Percentiles rank a stretch among this genome's conserved stretches.
Evolutionary conservation across 2,329 filamentous ascomycete genomes (phyloP).

Genomic region (Diaporthe sp.): DNA sequence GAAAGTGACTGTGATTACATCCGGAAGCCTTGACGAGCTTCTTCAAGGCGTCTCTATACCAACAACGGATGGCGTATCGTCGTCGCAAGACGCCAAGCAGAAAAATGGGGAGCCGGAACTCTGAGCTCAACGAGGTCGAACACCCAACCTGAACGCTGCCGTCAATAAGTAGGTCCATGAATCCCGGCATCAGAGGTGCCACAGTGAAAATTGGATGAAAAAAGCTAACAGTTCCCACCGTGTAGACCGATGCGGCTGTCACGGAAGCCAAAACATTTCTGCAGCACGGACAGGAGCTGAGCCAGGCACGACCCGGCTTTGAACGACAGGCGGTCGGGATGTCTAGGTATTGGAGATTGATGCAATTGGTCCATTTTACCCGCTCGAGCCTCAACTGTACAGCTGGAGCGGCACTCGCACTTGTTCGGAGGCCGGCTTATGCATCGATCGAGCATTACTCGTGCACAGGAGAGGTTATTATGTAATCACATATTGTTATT

Average conservation of each 20-base stretch:
- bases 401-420: too few species aligned
- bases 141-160: constrained; percentile 76
- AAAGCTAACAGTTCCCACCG: too few species aligned
- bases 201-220: background rate
- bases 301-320: too few species aligned
- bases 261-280: too few species aligned
- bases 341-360: background rate
- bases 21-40: constrained; percentile 1
- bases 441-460: too few species aligned
- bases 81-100: background rate
- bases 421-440: too few species aligned
- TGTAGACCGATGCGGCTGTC: too few species aligned
- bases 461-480: too few species aligned
- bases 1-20: background rate
- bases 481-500: too few species aligned
- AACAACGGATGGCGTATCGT: background rate
- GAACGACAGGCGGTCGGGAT: too few species aligned
- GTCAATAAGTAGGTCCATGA: constrained; percentile 63
- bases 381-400: background rate
- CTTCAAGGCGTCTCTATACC: background rate
- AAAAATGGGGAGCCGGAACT: background rate
- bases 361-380: background rate
- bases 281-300: too few species aligned
- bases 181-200: background rate
- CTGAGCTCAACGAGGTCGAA: constrained; percentile 78